These are phyloP conservation scores for Daldinia grandis DNA, from an alignment of 495 filamentous ascomycete species.

Conservation along the genomic window DNA sequence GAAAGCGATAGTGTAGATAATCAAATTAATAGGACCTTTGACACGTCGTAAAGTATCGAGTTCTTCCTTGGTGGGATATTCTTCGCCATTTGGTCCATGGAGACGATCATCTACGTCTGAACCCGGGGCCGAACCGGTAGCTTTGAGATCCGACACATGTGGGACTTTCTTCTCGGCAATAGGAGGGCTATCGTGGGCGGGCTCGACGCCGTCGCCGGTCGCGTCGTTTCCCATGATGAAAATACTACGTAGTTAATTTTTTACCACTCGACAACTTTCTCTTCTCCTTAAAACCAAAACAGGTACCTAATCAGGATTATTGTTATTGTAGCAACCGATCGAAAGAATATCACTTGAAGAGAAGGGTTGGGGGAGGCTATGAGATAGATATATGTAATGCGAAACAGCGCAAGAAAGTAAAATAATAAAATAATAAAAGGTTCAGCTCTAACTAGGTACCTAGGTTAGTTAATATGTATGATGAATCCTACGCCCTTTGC, in stretches of 20 bases:
- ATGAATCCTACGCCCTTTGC: conserved; percentile 11
- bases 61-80: conserved; percentile 68
- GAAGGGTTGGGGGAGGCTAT: background rate
- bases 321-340: background rate
- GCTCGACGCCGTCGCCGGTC: conserved; percentile 18
- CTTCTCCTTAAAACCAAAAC: background rate
- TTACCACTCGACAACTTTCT: background rate
- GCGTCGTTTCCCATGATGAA: conserved; percentile 23
- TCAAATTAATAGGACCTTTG: conserved; percentile 69
- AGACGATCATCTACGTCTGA: conserved; percentile 36
- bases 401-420: conserved; percentile 4
- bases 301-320: background rate
- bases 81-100: conserved; percentile 43
- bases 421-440: conserved; percentile 10
- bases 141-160: conserved; percentile 5
- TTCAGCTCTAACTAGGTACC: conserved; percentile 10
- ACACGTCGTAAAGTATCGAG: conserved; percentile 69
- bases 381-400: conserved; percentile 1
- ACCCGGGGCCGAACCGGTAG: conserved; percentile 18
- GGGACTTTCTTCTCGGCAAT: background rate
- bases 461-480: too few species aligned
- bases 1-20: conserved; percentile 73
- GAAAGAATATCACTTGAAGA: background rate
- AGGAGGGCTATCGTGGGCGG: conserved; percentile 12
- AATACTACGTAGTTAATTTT: conserved; percentile 7